Percentiles rank a stretch among this genome's conserved stretches.
Evolutionary conservation across 2,329 filamentous ascomycete species (phyloP).

Genomic region (Hymenoscyphus albidus): DNA sequence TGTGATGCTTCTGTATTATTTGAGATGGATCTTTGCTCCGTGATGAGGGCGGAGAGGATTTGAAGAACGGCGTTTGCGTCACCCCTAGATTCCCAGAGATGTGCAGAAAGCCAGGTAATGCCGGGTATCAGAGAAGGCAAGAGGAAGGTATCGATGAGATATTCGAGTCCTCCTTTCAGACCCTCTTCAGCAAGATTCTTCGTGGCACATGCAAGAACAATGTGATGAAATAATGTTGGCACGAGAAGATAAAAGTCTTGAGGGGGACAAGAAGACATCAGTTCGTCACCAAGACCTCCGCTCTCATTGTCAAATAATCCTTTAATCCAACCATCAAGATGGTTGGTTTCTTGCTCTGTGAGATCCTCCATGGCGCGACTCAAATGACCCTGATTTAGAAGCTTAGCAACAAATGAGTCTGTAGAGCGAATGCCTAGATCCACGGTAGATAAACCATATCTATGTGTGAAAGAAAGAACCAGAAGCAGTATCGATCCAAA

Average conservation of each 20-base stretch:
- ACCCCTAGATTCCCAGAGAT: slow-evolving; percentile 63
- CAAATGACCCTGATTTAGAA: slow-evolving; percentile 58
- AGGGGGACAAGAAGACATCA: slow-evolving; percentile 77
- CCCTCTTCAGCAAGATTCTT: slow-evolving; percentile 64
- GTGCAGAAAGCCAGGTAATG: slow-evolving; percentile 65
- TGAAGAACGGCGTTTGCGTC: slow-evolving; percentile 67
- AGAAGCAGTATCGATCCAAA: slow-evolving; percentile 75
- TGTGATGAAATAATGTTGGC: slow-evolving; percentile 72
- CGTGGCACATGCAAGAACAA: slow-evolving; percentile 64
- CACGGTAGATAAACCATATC: slow-evolving; percentile 62
- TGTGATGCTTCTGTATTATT: slow-evolving; percentile 56
- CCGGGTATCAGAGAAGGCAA: slow-evolving; percentile 74
- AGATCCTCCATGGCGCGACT: slow-evolving; percentile 57
- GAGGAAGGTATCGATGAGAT: slow-evolving; percentile 75
- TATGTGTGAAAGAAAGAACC: slow-evolving; percentile 69
- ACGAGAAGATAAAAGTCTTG: slow-evolving; percentile 79
- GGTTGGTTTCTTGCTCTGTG: slow-evolving; percentile 57
- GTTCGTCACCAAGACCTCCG: slow-evolving; percentile 70
- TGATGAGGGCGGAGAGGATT: slow-evolving; percentile 69
- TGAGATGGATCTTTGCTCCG: slow-evolving; percentile 61
- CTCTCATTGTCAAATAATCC: slow-evolving; percentile 73
- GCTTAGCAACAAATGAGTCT: slow-evolving; percentile 65
- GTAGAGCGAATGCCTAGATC: slow-evolving; percentile 59
- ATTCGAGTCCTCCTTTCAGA: slow-evolving; percentile 72
- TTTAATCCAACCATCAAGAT: slow-evolving; percentile 71